Evolutionary conservation across 1,284 basidiomycete genomes (phyloP), one percentile per base, ranked within the genome.

Genomic region (Chiua sp.): DNA sequence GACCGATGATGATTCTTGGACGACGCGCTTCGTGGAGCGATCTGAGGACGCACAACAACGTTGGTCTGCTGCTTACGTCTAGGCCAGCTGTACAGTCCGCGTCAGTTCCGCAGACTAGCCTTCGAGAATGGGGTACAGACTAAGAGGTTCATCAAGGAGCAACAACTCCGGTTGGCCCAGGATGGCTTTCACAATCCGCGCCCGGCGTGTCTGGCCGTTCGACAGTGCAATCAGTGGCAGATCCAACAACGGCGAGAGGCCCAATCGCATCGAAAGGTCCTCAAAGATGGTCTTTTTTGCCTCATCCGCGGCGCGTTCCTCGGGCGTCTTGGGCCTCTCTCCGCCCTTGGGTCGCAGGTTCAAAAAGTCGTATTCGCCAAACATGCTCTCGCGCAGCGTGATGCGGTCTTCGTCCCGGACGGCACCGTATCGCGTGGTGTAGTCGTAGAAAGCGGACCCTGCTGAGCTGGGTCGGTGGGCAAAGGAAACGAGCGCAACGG

Each of bases 141-240:
- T 90, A 39, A 94, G 77, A 2, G 95, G 94, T 71, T 97, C 95
- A 64, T 97, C 94, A 16, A 98, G 79, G 3, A 97, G 74, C 23
- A 97, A 73, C 51, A 98, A 65, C 60, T 87, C 82, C 0, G 94
- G 92, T 47, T 82, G 79, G 20, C 77, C 79, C 47, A 98, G 75
- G 12, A 98, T 75, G 0, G 93, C 92, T 64, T 87, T 87, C 4
- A 93, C 80, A 50, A 99, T 93, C 53, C 96, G 80, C 6, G 95
- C 95, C 28, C 94, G 79, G 42, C 97, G 78, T 23, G 91, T 98
- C 79, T 99, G 97, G 0, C 97, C 97, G 66, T 97, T 97, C 63
- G 91, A 94, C 53, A 98, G 75, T 1, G 92, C 91, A 8, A 97
- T 82, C 20, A 91, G 75, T 0, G 95, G 96, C 7, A 96, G 68